Conservation (phyloP, 116 monocot genomes). For the Papilionanthe hybrid region DNA sequence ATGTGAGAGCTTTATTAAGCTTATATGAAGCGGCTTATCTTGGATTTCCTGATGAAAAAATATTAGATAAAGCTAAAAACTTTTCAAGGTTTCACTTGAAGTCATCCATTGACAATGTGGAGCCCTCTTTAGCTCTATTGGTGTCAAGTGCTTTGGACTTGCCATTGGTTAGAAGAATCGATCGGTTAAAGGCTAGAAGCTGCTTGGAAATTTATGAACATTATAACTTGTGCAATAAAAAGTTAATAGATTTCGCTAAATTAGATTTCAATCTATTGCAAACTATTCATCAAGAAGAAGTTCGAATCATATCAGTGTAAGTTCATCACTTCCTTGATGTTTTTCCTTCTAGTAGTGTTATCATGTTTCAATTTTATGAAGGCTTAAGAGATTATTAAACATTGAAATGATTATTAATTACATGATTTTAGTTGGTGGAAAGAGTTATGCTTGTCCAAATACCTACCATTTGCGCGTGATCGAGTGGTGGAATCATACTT, state of each 20-base stretch:
- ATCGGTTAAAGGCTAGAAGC: neutral
- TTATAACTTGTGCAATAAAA: neutral
- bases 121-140: neutral
- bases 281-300: neutral
- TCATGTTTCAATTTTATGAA: neutral
- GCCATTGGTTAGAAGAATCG: neutral
- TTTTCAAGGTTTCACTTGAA: slow-evolving; percentile 6
- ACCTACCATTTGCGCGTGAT: slow-evolving; percentile 19
- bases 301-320: neutral
- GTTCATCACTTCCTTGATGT: neutral
- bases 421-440: slow-evolving; percentile 25
- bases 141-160: neutral
- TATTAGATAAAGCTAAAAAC: slow-evolving; percentile 20
- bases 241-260: neutral
- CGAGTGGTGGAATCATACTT: slow-evolving; percentile 18
- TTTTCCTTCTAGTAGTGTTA: neutral
- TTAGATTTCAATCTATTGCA: neutral
- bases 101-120: neutral
- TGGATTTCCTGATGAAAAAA: slow-evolving; percentile 7
- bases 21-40: slow-evolving; percentile 30
- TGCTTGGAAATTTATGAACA: neutral
- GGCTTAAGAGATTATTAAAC: too few relatives aligned
- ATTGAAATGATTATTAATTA: neutral
- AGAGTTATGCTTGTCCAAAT: slow-evolving; percentile 3
- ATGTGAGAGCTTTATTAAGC: slow-evolving; percentile 28